A percentile compares a stretch with the other conserved stretches of the same genome.
Evolutionary conservation across 2,329 filamentous ascomycete species (phyloP).

Genomic region (Teratosphaeria nubilosa): DNA sequence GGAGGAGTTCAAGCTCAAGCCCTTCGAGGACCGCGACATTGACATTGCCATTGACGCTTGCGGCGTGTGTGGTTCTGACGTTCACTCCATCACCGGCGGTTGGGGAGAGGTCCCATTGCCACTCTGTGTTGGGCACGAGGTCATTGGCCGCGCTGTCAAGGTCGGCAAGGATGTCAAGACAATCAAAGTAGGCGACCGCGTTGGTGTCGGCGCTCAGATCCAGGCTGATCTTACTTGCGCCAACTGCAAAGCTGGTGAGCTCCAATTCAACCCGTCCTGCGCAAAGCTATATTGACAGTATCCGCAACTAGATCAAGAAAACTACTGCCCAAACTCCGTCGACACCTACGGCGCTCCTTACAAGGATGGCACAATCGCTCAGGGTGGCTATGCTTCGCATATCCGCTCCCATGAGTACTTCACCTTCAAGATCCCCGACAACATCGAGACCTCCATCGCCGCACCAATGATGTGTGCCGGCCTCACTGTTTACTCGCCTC

Average conservation of each 20-base stretch:
- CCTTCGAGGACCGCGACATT: constrained; percentile 77
- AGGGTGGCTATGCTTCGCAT: constrained; percentile 58
- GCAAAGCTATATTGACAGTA: not conserved
- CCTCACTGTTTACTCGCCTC: constrained; percentile 67
- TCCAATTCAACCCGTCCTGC: not conserved
- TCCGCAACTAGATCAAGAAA: constrained; percentile 25
- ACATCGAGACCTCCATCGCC: constrained; percentile 48
- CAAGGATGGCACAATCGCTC: constrained; percentile 51
- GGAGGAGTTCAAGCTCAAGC: constrained; percentile 64
- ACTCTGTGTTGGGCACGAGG: constrained; percentile 57
- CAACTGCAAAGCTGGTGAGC: constrained; percentile 42
- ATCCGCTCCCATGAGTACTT: constrained; percentile 69
- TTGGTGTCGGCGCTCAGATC: constrained; percentile 42
- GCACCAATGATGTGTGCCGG: constrained; percentile 58
- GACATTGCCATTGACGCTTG: constrained; percentile 80
- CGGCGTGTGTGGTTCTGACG: constrained; percentile 46
- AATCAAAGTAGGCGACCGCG: constrained; percentile 35
- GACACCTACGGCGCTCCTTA: constrained; percentile 43
- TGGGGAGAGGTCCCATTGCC: constrained; percentile 56
- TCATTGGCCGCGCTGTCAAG: constrained; percentile 40
- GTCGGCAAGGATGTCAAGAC: constrained; percentile 41
- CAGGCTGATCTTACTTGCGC: constrained; percentile 39
- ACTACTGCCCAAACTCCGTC: constrained; percentile 42
- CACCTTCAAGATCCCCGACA: constrained; percentile 65
- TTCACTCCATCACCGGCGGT: constrained; percentile 42